These are phyloP conservation scores for Phytopythium aichiense DNA, from an alignment of 352 stramenopile species.

Conservation along the genomic window DNA sequence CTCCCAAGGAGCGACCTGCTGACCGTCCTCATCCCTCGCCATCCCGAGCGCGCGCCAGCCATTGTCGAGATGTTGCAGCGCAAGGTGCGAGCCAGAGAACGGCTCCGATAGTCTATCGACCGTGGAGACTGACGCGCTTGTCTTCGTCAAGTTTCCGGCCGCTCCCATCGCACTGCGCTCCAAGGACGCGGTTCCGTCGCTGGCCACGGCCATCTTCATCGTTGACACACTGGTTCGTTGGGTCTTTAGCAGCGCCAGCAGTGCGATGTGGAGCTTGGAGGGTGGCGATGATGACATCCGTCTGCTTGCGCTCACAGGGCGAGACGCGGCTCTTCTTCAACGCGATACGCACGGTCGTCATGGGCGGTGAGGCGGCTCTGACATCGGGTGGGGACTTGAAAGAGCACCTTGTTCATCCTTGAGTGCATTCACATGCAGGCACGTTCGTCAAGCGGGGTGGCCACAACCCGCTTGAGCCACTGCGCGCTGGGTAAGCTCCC, in stretches of 20 bases:
- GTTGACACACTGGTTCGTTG: conserved; percentile 54
- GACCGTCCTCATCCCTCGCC: conserved; percentile 53
- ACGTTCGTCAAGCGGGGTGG: conserved; percentile 56
- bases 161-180: conserved; percentile 36
- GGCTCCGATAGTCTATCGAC: background rate
- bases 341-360: conserved; percentile 44
- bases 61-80: conserved; percentile 34
- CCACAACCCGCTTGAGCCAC: conserved; percentile 74
- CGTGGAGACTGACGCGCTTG: too few relatives aligned
- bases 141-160: conserved; percentile 27
- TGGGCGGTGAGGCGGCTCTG: conserved; percentile 37
- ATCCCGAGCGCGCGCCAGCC: conserved; percentile 32
- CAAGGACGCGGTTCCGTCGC: conserved; percentile 20
- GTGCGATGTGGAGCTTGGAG: background rate
- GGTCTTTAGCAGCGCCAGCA: background rate
- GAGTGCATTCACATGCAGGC: conserved; percentile 15
- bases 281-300: background rate
- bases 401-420: background rate
- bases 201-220: conserved; percentile 46
- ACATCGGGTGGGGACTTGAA: too few relatives aligned
- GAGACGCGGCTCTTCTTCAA: conserved; percentile 59
- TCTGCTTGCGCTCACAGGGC: conserved; percentile 21
- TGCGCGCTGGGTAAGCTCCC: conserved; percentile 42
- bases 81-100: conserved; percentile 15
- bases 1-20: conserved; percentile 21